Conservation (phyloP, 345 rosid genomes). For the Dimocarpus longan region DNA sequence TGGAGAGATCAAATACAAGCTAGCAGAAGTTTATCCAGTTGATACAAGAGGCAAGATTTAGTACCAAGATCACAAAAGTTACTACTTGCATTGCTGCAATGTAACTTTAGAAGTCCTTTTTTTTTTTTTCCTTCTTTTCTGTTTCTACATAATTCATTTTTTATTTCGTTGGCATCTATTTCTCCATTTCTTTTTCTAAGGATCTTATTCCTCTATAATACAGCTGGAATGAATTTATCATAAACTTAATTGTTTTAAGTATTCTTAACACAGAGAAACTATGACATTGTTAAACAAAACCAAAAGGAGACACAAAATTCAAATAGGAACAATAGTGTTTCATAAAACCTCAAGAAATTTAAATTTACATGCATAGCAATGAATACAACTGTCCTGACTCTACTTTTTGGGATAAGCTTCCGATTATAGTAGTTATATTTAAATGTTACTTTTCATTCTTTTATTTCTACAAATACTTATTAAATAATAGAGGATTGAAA, state of each 20-base stretch:
- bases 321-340: not conserved
- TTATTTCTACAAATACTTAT: not conserved
- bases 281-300: too few relatives aligned
- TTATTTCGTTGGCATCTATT: not conserved
- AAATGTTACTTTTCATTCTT: not conserved
- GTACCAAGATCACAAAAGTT: not conserved
- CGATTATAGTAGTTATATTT: not conserved
- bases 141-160: not conserved
- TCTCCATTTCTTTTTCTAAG: not conserved
- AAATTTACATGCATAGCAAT: not conserved
- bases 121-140: not conserved
- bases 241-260: not conserved
- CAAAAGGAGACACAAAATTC: not conserved
- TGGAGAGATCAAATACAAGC: constrained; percentile 20
- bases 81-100: not conserved
- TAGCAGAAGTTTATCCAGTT: constrained; percentile 6
- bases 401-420: not conserved
- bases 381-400: not conserved
- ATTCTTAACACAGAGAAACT: not conserved
- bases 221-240: not conserved
- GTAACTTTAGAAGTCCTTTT: not conserved
- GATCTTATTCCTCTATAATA: not conserved
- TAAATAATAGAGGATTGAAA: not conserved
- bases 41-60: not conserved
- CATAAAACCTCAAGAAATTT: not conserved